These are phyloP conservation scores for Leccinum sublutescens DNA, from an alignment of 768 basidiomycete genomes.

Conservation along the genomic window DNA sequence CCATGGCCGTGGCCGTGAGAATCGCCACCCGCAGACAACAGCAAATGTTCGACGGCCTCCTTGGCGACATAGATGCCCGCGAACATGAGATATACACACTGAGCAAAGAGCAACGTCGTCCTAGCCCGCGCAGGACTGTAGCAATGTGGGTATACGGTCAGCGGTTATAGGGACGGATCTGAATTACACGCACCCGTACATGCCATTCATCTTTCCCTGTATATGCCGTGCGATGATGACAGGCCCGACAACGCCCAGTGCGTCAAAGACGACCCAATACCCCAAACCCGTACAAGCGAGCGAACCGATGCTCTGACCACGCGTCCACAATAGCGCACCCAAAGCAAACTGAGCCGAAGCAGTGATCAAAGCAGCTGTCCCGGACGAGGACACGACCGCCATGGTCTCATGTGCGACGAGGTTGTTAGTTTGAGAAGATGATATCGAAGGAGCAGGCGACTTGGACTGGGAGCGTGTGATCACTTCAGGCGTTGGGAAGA, in stretches of 20 bases:
- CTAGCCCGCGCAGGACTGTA: conserved; percentile 62
- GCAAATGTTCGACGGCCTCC: conserved; percentile 90
- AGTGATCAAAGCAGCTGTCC: conserved; percentile 20
- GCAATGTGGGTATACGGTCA: background rate
- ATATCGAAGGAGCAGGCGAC: conserved; percentile 18
- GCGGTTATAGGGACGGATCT: conserved; percentile 17
- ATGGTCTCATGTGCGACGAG: background rate
- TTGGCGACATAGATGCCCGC: conserved; percentile 95
- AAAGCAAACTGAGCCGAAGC: conserved; percentile 53
- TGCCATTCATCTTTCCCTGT: conserved; percentile 29
- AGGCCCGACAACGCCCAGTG: conserved; percentile 67
- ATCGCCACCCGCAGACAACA: conserved; percentile 80
- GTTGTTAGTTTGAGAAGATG: conserved; percentile 5
- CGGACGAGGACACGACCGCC: conserved; percentile 19
- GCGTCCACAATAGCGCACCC: conserved; percentile 81
- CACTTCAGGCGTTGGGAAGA: conserved; percentile 8
- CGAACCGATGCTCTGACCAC: conserved; percentile 85
- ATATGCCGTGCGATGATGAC: conserved; percentile 38
- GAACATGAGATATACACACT: conserved; percentile 92
- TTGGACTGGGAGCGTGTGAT: conserved; percentile 24
- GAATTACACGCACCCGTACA: conserved; percentile 62
- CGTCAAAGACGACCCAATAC: conserved; percentile 96
- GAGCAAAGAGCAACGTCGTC: conserved; percentile 79
- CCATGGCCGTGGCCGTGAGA: conserved; percentile 63
- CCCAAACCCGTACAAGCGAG: conserved; percentile 87